These are phyloP conservation scores for Silene coronaria DNA, from an alignment of 179 eudicot genomes.

Conservation along the genomic window DNA sequence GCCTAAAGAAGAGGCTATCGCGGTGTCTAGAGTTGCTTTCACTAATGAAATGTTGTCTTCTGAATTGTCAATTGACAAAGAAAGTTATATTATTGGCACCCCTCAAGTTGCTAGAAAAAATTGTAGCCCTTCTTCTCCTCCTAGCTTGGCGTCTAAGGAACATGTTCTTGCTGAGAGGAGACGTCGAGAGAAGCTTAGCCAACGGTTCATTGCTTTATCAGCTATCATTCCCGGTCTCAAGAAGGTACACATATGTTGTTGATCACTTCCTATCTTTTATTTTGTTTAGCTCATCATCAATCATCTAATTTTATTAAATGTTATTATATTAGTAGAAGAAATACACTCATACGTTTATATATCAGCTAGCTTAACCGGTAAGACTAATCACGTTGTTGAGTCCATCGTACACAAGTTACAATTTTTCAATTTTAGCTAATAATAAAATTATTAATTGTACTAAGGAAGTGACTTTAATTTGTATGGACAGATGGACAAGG, in stretches of 20 bases:
- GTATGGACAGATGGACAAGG: conserved; percentile 70
- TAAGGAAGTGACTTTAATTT: background rate
- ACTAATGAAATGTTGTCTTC: conserved; percentile 15
- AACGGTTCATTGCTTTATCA: conserved; percentile 49
- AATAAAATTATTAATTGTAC: too few species aligned
- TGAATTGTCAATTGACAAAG: conserved; percentile 20
- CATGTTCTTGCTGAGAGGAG: conserved; percentile 62
- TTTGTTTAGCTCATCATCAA: too few species aligned
- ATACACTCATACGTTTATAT: too few species aligned
- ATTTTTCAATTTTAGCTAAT: too few species aligned
- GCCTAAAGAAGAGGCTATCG: conserved; percentile 28
- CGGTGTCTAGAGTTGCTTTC: conserved; percentile 16
- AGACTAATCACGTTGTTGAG: too few species aligned
- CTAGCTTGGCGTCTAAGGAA: conserved; percentile 33
- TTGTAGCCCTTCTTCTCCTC: background rate
- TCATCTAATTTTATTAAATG: too few species aligned
- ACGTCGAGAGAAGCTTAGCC: conserved; percentile 53
- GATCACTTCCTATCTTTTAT: too few species aligned
- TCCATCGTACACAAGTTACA: too few species aligned
- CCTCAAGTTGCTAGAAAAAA: conserved; percentile 24
- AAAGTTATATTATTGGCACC: conserved; percentile 20
- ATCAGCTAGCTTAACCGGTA: too few species aligned
- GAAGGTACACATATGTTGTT: conserved; percentile 34
- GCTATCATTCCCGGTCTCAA: conserved; percentile 59
- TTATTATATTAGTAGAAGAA: too few species aligned